A percentile compares a stretch with the other conserved stretches of the same genome.
Evolutionary conservation across 176 grass and related monocot genomes (phyloP).

Genomic region (Cenchrus fungigraminus): DNA sequence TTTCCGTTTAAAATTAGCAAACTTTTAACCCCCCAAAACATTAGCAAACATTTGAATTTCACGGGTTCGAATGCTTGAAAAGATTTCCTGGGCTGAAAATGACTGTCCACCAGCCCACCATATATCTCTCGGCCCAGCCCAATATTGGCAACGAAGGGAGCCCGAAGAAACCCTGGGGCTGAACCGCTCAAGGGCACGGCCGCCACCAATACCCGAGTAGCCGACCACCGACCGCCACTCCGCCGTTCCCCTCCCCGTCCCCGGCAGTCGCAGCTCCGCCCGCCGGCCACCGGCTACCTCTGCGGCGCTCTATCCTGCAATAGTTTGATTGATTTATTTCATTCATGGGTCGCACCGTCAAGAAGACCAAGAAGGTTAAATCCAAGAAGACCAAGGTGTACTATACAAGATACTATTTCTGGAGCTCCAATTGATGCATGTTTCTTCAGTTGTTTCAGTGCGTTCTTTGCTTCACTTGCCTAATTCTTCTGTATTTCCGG

Average conservation of each 20-base stretch:
- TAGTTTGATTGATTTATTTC: neutral
- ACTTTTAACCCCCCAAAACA: too few species aligned
- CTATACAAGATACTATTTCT: neutral
- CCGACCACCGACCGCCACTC: neutral
- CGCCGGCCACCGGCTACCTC: neutral
- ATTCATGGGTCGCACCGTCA: slow-evolving; percentile 54
- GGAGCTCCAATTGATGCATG: neutral
- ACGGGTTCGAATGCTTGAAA: neutral
- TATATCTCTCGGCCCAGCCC: neutral
- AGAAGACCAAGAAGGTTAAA: slow-evolving; percentile 35
- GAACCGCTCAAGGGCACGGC: neutral
- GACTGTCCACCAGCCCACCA: neutral
- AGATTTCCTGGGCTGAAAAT: neutral
- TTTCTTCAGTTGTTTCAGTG: neutral
- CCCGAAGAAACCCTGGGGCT: neutral
- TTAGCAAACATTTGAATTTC: neutral
- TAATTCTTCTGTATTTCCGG: slow-evolving; percentile 15
- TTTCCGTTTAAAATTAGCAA: too few species aligned
- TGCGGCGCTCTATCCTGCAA: neutral
- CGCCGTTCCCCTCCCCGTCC: neutral
- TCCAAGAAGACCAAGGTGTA: slow-evolving; percentile 62
- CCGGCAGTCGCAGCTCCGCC: neutral
- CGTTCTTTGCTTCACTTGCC: neutral
- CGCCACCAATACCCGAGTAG: neutral
- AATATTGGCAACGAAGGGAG: neutral